These are phyloP conservation scores for Malus orientalis DNA, from an alignment of 306 rosid genomes.

Conservation along the genomic window DNA sequence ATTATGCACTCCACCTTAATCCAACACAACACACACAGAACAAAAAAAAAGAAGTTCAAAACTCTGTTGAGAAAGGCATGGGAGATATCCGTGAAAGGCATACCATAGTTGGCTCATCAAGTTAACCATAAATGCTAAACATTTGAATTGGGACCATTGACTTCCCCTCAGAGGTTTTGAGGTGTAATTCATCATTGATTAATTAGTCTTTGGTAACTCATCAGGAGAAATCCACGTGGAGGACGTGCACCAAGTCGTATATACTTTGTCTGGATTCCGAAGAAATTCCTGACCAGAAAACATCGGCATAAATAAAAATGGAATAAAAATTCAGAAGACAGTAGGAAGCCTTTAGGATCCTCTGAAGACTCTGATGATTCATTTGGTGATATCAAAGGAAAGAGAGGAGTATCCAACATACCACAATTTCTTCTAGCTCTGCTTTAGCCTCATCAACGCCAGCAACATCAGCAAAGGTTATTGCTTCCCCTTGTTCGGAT, in stretches of 20 bases:
- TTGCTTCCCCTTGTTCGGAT: conserved; percentile 67
- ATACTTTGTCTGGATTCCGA: conserved; percentile 78
- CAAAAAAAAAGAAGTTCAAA: no score
- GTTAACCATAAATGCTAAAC: neutral
- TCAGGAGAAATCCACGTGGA: conserved; percentile 97
- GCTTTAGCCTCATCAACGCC: conserved; percentile 73
- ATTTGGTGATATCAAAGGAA: no score
- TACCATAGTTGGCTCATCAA: neutral
- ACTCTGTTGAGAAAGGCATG: no score
- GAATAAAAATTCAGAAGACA: neutral
- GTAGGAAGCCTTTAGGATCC: conserved; percentile 58
- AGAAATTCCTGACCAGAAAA: conserved; percentile 85
- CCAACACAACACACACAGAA: no score
- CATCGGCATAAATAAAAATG: conserved; percentile 9
- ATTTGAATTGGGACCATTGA: neutral
- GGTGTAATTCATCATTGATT: neutral
- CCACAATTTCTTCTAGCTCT: no score
- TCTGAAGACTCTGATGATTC: no score
- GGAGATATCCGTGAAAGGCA: no score
- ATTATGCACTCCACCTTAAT: no score
- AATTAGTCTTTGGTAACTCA: conserved; percentile 35
- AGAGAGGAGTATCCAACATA: no score
- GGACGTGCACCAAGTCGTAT: conserved; percentile 93
- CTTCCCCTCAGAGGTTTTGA: neutral
- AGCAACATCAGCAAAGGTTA: conserved; percentile 93